Conservation (phyloP, 768 basidiomycete species). For the Pleurotus eryngii region DNA sequence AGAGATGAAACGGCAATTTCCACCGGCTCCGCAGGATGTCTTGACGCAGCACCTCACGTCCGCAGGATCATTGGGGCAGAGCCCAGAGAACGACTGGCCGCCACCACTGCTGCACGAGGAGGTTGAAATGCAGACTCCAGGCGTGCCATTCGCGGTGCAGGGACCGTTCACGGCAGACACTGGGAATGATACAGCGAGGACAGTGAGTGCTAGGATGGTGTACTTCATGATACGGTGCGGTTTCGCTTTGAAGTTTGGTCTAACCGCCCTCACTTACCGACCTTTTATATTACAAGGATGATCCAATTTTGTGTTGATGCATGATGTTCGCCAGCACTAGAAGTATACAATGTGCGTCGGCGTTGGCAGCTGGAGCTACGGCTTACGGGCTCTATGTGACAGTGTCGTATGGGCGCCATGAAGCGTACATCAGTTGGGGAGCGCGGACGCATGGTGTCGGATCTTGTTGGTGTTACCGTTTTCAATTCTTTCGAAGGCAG, state of each 20-base stretch:
- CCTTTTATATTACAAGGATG: too few relatives aligned
- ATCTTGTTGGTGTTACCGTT: too few relatives aligned
- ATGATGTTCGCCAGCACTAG: too few relatives aligned
- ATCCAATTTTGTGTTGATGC: too few relatives aligned
- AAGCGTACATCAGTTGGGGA: too few relatives aligned
- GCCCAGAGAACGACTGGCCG: slow-evolving; percentile 19
- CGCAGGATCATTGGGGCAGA: slow-evolving; percentile 25
- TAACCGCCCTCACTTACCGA: too few relatives aligned
- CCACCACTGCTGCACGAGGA: slow-evolving; percentile 19
- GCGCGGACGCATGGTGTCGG: too few relatives aligned
- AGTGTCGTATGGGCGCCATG: too few relatives aligned
- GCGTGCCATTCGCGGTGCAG: slow-evolving; percentile 21
- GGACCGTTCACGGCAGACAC: slow-evolving; percentile 16
- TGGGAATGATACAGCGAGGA: not conserved
- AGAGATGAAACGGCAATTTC: slow-evolving; percentile 22
- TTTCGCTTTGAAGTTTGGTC: not conserved
- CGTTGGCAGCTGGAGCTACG: too few relatives aligned
- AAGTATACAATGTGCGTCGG: too few relatives aligned
- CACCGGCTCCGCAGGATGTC: slow-evolving; percentile 19
- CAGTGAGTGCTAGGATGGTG: not conserved
- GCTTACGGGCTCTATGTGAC: too few relatives aligned
- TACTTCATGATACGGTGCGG: not conserved
- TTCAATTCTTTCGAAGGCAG: too few relatives aligned
- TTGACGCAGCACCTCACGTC: slow-evolving; percentile 27
- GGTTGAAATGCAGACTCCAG: slow-evolving; percentile 24